A percentile compares a stretch with the other conserved stretches of the same genome.
These are phyloP conservation scores for Candida sojae DNA, from an alignment of 1,139 yeast species.

Conservation along the genomic window DNA sequence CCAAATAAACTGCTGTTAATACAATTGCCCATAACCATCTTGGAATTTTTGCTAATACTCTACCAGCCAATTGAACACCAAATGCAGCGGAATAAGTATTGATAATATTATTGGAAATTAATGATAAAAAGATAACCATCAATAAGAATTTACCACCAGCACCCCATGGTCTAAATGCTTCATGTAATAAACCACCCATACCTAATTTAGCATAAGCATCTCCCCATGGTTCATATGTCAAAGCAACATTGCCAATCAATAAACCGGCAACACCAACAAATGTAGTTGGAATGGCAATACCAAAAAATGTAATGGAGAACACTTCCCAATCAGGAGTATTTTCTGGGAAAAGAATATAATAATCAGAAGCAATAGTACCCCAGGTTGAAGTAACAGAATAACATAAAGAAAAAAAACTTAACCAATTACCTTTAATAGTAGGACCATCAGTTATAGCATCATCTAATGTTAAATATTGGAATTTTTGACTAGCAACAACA, in stretches of 20 bases:
- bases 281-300: conserved; percentile 70
- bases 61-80: conserved; percentile 71
- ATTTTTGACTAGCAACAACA: conserved; percentile 62
- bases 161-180: conserved; percentile 74
- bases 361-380: conserved; percentile 89
- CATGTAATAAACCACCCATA: conserved; percentile 74
- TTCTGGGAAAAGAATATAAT: conserved; percentile 82
- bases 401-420: conserved; percentile 71
- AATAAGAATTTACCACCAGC: conserved; percentile 79
- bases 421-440: conserved; percentile 60
- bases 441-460: conserved; percentile 42
- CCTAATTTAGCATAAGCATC: conserved; percentile 60
- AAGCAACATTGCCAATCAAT: conserved; percentile 70
- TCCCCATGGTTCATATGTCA: conserved; percentile 59
- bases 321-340: conserved; percentile 58
- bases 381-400: conserved; percentile 87
- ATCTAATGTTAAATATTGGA: conserved; percentile 37
- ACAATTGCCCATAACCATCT: conserved; percentile 77
- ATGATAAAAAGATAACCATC: conserved; percentile 66
- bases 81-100: conserved; percentile 87
- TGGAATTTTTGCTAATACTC: conserved; percentile 63
- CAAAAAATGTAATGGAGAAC: conserved; percentile 65
- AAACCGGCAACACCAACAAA: conserved; percentile 78
- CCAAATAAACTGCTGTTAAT: conserved; percentile 65
- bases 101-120: conserved; percentile 73